Conservation (phyloP, 2,329 filamentous ascomycete genomes). For the Didymosphaeria variabile region DNA sequence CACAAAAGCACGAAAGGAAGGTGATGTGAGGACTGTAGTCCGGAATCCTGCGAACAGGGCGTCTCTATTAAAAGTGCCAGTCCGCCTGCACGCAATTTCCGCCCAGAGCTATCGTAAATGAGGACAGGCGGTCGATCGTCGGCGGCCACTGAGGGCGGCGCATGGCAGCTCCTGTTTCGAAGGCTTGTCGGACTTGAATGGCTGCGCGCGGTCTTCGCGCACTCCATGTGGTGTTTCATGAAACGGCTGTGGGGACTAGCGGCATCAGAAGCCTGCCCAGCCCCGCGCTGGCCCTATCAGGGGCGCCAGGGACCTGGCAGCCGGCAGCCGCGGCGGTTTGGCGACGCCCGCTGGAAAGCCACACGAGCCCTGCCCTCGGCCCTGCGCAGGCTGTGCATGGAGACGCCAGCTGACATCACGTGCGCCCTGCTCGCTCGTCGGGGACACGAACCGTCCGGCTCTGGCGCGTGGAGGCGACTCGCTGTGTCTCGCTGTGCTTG, state of each 20-base stretch:
- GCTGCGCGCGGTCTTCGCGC: constrained; percentile 33
- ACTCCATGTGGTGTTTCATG: constrained; percentile 41
- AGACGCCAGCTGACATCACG: constrained; percentile 3
- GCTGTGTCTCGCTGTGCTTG: constrained; percentile 13
- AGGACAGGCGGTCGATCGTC: constrained; percentile 27
- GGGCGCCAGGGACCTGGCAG: constrained; percentile 23
- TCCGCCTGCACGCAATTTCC: constrained; percentile 39
- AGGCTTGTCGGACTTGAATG: constrained; percentile 32
- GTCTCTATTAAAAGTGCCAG: constrained; percentile 34
- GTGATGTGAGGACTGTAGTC: constrained; percentile 36
- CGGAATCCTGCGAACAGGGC: constrained; percentile 21
- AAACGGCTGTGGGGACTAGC: constrained; percentile 46
- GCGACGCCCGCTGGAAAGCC: constrained; percentile 29
- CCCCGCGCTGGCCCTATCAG: constrained; percentile 31
- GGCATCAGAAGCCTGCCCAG: constrained; percentile 41
- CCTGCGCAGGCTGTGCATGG: constrained; percentile 15
- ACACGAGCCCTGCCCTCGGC: constrained; percentile 37
- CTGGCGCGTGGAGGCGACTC: neutral
- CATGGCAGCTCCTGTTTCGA: constrained; percentile 36
- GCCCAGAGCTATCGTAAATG: constrained; percentile 16
- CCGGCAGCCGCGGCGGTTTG: constrained; percentile 24
- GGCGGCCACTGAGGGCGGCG: constrained; percentile 30
- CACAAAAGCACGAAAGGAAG: constrained; percentile 33
- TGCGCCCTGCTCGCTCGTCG: neutral
- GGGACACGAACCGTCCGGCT: neutral